Evolutionary conservation across 192 early-diverging fungal genomes (phyloP).

Genomic region (Umbelopsis ramanniana): DNA sequence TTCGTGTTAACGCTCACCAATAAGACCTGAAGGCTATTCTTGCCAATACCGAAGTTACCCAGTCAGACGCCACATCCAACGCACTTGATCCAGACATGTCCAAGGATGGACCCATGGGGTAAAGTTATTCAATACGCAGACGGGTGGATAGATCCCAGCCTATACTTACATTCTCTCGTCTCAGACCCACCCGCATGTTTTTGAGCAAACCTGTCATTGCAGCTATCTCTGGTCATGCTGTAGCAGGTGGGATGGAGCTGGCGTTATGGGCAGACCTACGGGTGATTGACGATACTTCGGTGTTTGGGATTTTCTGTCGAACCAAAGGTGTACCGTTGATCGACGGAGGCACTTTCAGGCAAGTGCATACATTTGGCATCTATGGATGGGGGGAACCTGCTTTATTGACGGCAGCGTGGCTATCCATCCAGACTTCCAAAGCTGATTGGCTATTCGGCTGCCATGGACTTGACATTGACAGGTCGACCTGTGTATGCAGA

Average conservation of each 20-base stretch:
- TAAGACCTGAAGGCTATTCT: constrained; percentile 41
- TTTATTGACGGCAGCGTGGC: neutral
- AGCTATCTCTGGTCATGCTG: constrained; percentile 54
- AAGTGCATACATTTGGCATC: neutral
- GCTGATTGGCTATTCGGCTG: constrained; percentile 50
- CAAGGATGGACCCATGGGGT: constrained; percentile 22
- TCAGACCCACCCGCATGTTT: constrained; percentile 48
- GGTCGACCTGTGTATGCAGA: constrained; percentile 50
- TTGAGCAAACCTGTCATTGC: constrained; percentile 59
- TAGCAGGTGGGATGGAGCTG: constrained; percentile 58
- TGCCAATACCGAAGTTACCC: neutral
- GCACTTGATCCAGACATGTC: constrained; percentile 2
- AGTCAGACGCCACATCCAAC: constrained; percentile 1
- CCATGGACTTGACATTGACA: constrained; percentile 55
- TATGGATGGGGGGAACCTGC: no score
- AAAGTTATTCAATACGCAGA: neutral
- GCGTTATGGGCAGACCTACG: constrained; percentile 58
- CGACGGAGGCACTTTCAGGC: constrained; percentile 52
- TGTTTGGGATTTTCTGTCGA: constrained; percentile 54
- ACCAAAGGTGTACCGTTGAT: constrained; percentile 52
- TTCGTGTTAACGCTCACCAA: neutral
- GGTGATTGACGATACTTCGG: constrained; percentile 45
- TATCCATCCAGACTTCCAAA: constrained; percentile 37
- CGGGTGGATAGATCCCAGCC: no score
- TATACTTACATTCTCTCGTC: no score